Percentiles rank a stretch among this genome's conserved stretches.
Evolutionary conservation across 2,329 filamentous ascomycete genomes (phyloP).

Genomic region (Fusarium napiforme): DNA sequence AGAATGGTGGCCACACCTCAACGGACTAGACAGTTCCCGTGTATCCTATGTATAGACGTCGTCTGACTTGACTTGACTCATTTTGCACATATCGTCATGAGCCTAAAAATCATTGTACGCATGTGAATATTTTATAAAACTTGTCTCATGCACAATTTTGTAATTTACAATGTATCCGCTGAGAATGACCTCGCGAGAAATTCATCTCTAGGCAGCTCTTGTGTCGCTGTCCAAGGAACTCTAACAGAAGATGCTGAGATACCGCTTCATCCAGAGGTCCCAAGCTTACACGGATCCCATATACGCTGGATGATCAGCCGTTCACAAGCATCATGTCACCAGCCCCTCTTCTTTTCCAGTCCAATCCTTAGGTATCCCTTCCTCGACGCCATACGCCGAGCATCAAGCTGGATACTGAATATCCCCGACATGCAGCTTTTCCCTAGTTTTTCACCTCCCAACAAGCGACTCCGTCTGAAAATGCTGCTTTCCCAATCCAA

Average conservation of each 20-base stretch:
- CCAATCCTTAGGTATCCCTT: conserved; percentile 33
- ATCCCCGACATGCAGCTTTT: conserved; percentile 34
- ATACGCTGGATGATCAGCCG: conserved; percentile 29
- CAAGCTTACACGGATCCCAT: conserved; percentile 26
- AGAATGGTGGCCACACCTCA: conserved; percentile 36
- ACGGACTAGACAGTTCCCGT: conserved; percentile 48
- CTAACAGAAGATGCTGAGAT: conserved; percentile 9
- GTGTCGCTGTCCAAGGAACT: conserved; percentile 17
- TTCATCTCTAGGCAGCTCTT: conserved; percentile 24
- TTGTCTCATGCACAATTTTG: conserved; percentile 41
- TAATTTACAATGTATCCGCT: conserved; percentile 41
- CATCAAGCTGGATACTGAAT: conserved; percentile 40
- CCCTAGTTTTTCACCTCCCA: conserved; percentile 35
- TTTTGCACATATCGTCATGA: conserved; percentile 36
- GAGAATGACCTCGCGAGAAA: conserved; percentile 18
- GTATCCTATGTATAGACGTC: conserved; percentile 52
- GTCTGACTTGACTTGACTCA: conserved; percentile 46
- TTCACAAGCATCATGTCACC: conserved; percentile 27
- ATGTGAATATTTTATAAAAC: conserved; percentile 31
- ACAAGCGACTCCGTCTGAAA: conserved; percentile 40
- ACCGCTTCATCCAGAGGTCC: conserved; percentile 15
- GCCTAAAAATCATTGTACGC: conserved; percentile 7
- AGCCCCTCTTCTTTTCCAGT: conserved; percentile 15
- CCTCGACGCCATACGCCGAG: conserved; percentile 47
- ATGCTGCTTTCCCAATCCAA: conserved; percentile 44